Base-by-base conservation (phyloP, 352 stramenopile genomes). In the Globisporangium radiosum region DNA sequence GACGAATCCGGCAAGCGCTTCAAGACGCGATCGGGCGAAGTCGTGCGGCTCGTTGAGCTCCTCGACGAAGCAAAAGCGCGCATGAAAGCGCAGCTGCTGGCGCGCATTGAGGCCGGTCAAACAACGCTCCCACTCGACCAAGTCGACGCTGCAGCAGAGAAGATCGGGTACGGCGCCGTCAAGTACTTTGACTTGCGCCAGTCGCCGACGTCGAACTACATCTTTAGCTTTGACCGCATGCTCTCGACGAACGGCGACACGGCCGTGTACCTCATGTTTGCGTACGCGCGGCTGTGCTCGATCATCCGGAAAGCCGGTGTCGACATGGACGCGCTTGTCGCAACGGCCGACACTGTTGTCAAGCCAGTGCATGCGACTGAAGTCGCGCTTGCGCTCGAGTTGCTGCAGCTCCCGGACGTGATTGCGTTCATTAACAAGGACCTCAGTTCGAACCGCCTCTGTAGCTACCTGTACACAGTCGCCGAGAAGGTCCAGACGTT, bases 141-240 rank as follows among this genome's bases (percentile, higher is more conserved):
- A 25, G 19, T 25, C 19, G 19, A 25, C 19, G 19, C 19, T 25
- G 19, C 19, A 2, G 19, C 19, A 1, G 19, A 25, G 19, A 70
- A 75, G 33, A 74, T 92, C 48, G 82, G 85, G 39, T 82, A 94
- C 56, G 82, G 80, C 1, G 81, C 85, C 8, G 82, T 92, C 58
- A 81, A 81, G 10, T 94, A 92, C 61, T 94, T 92, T 58, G 85
- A 94, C 53, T 63, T 94, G 25, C 78, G 82, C 15, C 85, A 94
- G 60, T 83, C 92, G 54, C 85, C 81, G 40, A 81, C 90, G 57
- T 73, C 81, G 56, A 91, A 90, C 65, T 92, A 94, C 76, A 92
- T 92, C 68, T 92, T 92, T 56, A 68, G 85, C 13, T 92, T 90
- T 53, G 81, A 88, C 66, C 79, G 87, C 37, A 81, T 92, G 58